Percentiles rank a stretch among this genome's conserved stretches.
phyloP scores from a whole-genome alignment of 2,329 filamentous ascomycete genomes.

The Paecilomyces sp. region DNA sequence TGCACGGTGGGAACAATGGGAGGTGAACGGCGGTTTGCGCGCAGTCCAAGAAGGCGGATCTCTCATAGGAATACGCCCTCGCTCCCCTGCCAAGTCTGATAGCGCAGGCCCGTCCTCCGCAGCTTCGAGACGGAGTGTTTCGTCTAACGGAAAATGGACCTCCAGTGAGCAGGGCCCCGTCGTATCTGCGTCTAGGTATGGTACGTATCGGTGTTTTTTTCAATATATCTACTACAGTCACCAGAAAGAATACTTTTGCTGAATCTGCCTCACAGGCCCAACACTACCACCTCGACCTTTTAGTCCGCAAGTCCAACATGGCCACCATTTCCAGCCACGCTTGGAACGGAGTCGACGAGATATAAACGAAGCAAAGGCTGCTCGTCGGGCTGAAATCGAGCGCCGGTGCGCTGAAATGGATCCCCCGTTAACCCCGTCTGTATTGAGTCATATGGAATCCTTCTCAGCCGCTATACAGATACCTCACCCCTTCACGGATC shows the following conservation, averaged over 20 bases:
- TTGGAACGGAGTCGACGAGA: constrained; percentile 54
- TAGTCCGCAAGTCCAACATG: constrained; percentile 1
- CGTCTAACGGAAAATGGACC: constrained; percentile 2
- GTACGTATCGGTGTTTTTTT: constrained; percentile 4
- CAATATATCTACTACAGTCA: not conserved
- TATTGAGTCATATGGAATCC: constrained; percentile 63
- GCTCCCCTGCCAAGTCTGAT: not conserved
- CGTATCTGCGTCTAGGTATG: constrained; percentile 4
- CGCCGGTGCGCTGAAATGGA: constrained; percentile 58
- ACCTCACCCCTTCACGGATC: constrained; percentile 58
- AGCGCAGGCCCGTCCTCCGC: not conserved
- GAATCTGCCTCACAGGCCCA: constrained; percentile 1
- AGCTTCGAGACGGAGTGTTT: not conserved
- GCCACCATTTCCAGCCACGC: constrained; percentile 7
- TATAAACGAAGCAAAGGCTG: constrained; percentile 56
- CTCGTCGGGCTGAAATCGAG: constrained; percentile 64
- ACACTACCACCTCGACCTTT: constrained; percentile 6
- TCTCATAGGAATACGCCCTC: not conserved
- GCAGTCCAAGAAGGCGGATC: constrained; percentile 11
- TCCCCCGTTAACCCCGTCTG: constrained; percentile 56
- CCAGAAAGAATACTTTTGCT: not conserved
- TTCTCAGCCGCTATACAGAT: constrained; percentile 70
- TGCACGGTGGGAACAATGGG: constrained; percentile 70
- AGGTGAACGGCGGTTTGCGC: constrained; percentile 35
- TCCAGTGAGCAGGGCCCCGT: constrained; percentile 2